Evolutionary conservation across 352 stramenopile species (phyloP).

Genomic region (Globisporangium solare): DNA sequence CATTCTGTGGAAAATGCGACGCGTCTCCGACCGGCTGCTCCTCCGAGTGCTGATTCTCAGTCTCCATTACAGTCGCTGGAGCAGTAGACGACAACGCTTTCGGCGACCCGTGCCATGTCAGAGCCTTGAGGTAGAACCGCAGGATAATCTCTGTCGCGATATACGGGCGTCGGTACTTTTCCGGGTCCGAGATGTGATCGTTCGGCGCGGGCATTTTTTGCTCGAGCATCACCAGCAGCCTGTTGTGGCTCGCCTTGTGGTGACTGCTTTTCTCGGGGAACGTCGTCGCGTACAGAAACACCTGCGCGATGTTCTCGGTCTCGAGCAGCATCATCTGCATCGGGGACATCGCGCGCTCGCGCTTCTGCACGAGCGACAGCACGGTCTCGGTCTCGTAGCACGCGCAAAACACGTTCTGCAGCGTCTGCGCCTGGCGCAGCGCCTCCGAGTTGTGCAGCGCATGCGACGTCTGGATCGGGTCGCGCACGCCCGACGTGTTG

Average conservation of each 20-base stretch:
- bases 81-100: constrained; percentile 21
- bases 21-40: not conserved
- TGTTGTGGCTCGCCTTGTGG: constrained; percentile 6
- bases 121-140: constrained; percentile 66
- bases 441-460: constrained; percentile 72
- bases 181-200: constrained; percentile 21
- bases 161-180: constrained; percentile 51
- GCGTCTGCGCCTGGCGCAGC: constrained; percentile 44
- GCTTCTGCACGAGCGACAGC: constrained; percentile 47
- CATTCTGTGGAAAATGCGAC: not conserved
- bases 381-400: constrained; percentile 76
- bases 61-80: constrained; percentile 1
- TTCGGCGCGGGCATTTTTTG: not conserved
- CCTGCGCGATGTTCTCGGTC: constrained; percentile 47
- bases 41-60: not conserved
- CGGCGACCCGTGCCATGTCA: constrained; percentile 62
- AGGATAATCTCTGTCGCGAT: constrained; percentile 74
- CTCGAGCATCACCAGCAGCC: not conserved
- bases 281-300: constrained; percentile 59
- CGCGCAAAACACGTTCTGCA: constrained; percentile 74
- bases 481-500: constrained; percentile 33
- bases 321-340: constrained; percentile 64
- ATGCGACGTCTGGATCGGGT: constrained; percentile 59
- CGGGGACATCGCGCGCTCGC: constrained; percentile 56
- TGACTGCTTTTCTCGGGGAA: constrained; percentile 13